Base-by-base conservation (phyloP, 1,284 basidiomycete species). In the Mixia osmundae region DNA sequence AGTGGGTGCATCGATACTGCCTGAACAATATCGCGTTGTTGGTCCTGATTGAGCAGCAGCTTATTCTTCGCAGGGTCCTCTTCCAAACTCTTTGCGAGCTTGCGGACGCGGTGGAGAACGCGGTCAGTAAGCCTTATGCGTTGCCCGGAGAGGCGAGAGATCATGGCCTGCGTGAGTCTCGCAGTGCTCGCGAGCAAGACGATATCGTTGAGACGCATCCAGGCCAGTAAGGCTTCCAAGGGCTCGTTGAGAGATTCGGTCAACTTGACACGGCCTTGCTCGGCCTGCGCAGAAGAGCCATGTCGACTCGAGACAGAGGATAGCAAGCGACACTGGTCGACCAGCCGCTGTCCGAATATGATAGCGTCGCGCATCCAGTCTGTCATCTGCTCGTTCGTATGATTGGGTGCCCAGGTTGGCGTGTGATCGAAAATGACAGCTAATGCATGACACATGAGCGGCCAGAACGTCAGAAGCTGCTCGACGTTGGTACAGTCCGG, bases 331-430 rank as follows among this genome's bases (percentile, higher is more conserved):
- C 80, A 68, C 47, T 80, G 71, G 3, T 71, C 72, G 20, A 89
- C 60, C 60, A 89, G 66, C 47, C 82, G 75, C 45, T 76, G 62
- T 11, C 75, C 79, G 51, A 89, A 83, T 39, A 91, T 83, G 36
- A 94, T 63, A 1, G 83, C 85, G 53, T 94, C 87, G 42, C 83
- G 70, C 87, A 95, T 91, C 85, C 85, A 95, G 32, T 73, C 67
- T 18, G 76, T 67, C 83, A 95, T 89, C 36, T 72, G 70, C 21
- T 71, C 66, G 48, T 69, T 71, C 41, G 76, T 72, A 52, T 78
- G 79, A 50, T 66, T 74, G 8, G 61, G 57, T 0, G 87, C 69
- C 85, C 85, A 95, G 15, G 61, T 53, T 0, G 74, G 72, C 3
- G 82, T 85, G 36, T 68, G 66, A 48, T 68, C 69, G 59, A 89